Base-by-base conservation (phyloP, 2,329 filamentous ascomycete species). In the Penicillium expansum region DNA sequence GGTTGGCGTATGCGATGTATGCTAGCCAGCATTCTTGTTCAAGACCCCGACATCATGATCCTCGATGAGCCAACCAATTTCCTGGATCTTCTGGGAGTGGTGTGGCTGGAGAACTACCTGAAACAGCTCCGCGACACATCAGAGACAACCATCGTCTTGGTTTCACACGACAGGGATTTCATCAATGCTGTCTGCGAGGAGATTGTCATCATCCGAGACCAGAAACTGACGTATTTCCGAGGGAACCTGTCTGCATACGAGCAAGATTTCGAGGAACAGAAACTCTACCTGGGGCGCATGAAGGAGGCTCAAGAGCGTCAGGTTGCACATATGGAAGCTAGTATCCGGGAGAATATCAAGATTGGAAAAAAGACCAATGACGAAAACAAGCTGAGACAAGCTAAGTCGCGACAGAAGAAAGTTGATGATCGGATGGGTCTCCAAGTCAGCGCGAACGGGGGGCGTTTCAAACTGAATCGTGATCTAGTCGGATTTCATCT, bases 11-110 rank as follows among this genome's bases (percentile, higher is more conserved):
- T 90, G 85, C 83, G 88, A 10, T 84, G 84, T 29, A 79, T 85
- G 56, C 79, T 91, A 0, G 87, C 87, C 2, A 78, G 73, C 3
- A 84, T 85, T 0, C 79, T 95, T 4, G 82, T 91, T 1, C 87
- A 92, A 60, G 83, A 87, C 8, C 84, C 86, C 0, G 90, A 95
- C 62, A 84, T 95, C 2, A 79, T 95, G 56, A 86, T 95, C 49
- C 83, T 95, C 2, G 91, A 95, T 70, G 91, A 95, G 69, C 91
- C 91, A 0, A 95, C 91, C 33, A 95, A 95, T 68, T 95, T 91
- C 69, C 81, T 95, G 1, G 91, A 95, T 67, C 78, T 95, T 0
- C 81, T 92, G 0, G 90, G 89, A 1, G 92, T 96, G 56, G 84
- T 96, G 55, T 95, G 91, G 90, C 79, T 96, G 1, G 88, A 95